Evolutionary conservation across 257 asterid genomes (phyloP).

Genomic region (Solanum okadae): DNA sequence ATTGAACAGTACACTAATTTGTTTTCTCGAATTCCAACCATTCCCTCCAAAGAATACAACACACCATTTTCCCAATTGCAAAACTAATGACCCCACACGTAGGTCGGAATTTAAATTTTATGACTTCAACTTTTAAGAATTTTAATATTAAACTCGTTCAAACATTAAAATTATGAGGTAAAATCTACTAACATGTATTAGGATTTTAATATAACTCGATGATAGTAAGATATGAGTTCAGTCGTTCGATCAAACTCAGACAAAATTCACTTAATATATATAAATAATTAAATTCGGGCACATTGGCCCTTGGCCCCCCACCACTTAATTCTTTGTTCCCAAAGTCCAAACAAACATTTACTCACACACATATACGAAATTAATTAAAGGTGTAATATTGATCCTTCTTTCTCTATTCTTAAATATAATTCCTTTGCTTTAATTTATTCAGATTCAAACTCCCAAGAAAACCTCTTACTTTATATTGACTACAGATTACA

Average conservation of each 20-base stretch:
- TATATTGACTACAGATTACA: neutral
- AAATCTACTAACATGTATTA: neutral
- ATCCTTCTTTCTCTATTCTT: neutral
- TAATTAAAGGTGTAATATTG: neutral
- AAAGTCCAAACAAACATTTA: neutral
- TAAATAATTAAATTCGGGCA: no score
- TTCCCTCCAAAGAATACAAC: slow-evolving; percentile 10
- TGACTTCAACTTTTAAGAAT: neutral
- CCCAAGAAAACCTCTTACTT: neutral
- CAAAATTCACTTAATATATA: neutral
- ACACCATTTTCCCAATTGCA: neutral
- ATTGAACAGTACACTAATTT: slow-evolving; percentile 20
- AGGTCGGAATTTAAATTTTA: neutral
- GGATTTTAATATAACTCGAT: neutral
- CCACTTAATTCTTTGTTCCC: neutral
- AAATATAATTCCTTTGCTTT: slow-evolving; percentile 11
- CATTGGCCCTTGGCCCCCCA: neutral
- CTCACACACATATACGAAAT: neutral
- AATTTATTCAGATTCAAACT: slow-evolving; percentile 1
- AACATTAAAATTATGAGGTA: neutral
- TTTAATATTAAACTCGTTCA: neutral
- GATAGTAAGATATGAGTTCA: neutral
- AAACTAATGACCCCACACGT: neutral
- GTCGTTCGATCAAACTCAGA: neutral
- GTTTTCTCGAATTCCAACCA: slow-evolving; percentile 46